These are phyloP conservation scores for Iris macrosiphon DNA, from an alignment of 106 monocot species.

Conservation along the genomic window DNA sequence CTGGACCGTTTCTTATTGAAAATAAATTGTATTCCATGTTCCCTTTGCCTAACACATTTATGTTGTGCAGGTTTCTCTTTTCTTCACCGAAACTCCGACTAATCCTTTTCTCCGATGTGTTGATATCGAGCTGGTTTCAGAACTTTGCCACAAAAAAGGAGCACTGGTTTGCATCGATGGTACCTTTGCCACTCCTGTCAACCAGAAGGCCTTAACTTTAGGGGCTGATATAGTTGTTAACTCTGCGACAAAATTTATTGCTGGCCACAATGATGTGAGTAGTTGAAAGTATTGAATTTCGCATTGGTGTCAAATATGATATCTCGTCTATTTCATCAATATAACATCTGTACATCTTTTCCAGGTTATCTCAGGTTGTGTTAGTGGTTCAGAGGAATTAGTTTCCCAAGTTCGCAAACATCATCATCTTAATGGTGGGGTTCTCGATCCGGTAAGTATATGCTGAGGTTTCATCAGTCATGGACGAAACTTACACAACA, in stretches of 20 bases:
- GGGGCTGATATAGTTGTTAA: conserved; percentile 96
- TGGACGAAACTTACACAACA: no score
- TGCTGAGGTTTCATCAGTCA: no score
- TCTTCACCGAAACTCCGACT: conserved; percentile 98
- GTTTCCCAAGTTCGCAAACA: conserved; percentile 72
- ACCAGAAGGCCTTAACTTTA: conserved; percentile 86
- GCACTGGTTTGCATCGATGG: conserved; percentile 91
- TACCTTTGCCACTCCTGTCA: conserved; percentile 93
- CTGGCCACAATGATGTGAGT: conserved; percentile 97
- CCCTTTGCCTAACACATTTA: not conserved
- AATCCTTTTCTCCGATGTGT: conserved; percentile 95
- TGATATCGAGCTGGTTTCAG: conserved; percentile 77
- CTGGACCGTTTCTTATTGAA: no score
- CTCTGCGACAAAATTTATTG: conserved; percentile 93
- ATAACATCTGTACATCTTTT: no score
- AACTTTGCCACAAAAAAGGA: conserved; percentile 88
- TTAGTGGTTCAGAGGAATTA: conserved; percentile 77
- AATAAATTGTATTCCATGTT: no score
- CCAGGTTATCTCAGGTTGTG: conserved; percentile 89
- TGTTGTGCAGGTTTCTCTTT: conserved; percentile 67
- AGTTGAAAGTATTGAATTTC: no score
- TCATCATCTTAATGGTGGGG: conserved; percentile 89
- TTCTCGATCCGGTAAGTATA: conserved; percentile 85
- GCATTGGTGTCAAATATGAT: no score
- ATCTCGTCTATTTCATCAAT: no score